Evolutionary conservation across 163 green algal species (phyloP).

Genomic region (Scenedesmus sp.): DNA sequence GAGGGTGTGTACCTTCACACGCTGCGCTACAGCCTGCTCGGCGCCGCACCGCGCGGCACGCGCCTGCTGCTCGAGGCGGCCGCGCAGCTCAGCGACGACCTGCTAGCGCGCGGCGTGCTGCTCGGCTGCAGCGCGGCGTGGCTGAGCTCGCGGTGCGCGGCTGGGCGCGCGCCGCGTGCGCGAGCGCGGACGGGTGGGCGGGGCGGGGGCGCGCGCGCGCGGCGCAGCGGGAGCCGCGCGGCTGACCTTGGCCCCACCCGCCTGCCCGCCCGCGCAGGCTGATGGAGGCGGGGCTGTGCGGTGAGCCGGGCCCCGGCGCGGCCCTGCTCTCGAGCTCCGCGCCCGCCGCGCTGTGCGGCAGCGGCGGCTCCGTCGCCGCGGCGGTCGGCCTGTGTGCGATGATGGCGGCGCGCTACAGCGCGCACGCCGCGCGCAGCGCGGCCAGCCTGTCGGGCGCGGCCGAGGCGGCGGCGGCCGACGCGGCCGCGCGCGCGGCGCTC

Average conservation of each 20-base stretch:
- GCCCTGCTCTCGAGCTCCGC: no score
- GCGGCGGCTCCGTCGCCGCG: not conserved
- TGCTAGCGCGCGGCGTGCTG: constrained; percentile 37
- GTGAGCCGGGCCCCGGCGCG: not conserved
- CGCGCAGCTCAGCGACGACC: constrained; percentile 40
- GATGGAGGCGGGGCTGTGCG: constrained; percentile 19
- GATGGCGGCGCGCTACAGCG: not conserved
- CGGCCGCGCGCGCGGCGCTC: not conserved
- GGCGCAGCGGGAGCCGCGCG: not conserved
- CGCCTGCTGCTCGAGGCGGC: constrained; percentile 18
- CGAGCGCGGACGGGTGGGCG: no score
- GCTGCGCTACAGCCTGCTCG: constrained; percentile 31
- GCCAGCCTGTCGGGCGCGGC: not conserved
- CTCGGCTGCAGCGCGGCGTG: constrained; percentile 21
- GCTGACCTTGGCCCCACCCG: not conserved
- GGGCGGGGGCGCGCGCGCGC: not conserved
- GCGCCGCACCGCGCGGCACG: not conserved
- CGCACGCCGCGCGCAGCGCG: not conserved
- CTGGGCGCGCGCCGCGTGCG: not conserved
- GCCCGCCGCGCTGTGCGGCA: not conserved
- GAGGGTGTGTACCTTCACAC: constrained; percentile 11
- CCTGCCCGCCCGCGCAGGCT: not conserved
- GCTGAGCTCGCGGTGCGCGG: constrained; percentile 4
- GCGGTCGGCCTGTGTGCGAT: constrained; percentile 15
- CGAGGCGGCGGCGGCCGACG: constrained; percentile 1